phyloP scores from a whole-genome alignment of 192 early-diverging fungal genomes.

The Gamsiella multidivaricata region DNA sequence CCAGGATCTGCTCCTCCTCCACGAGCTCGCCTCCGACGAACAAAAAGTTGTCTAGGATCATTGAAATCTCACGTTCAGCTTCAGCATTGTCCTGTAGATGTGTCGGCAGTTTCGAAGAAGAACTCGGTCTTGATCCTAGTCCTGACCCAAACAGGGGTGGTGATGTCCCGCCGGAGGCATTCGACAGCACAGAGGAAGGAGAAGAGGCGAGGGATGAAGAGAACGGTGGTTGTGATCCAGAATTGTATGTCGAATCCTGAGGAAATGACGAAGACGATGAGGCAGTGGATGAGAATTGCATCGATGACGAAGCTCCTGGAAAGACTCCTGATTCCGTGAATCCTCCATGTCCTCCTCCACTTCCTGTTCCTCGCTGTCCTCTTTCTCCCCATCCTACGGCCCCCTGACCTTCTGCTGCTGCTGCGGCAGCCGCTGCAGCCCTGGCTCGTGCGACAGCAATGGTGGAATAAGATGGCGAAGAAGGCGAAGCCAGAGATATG shows the following conservation, averaged over 20 bases:
- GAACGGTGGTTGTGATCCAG: slow-evolving; percentile 6
- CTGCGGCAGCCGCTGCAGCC: slow-evolving; percentile 14
- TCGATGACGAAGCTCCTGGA: slow-evolving; percentile 16
- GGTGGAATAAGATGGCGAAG: slow-evolving; percentile 51
- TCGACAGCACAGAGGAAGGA: slow-evolving; percentile 27
- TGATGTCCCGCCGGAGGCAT: slow-evolving; percentile 8
- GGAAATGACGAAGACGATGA: neutral
- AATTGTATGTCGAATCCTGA: neutral
- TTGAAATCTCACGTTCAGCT: slow-evolving; percentile 55
- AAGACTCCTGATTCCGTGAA: slow-evolving; percentile 31
- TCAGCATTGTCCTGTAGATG: slow-evolving; percentile 48
- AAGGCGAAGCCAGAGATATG: slow-evolving; percentile 38
- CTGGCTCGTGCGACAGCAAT: slow-evolving; percentile 48
- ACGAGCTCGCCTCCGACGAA: slow-evolving; percentile 73
- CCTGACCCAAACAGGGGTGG: slow-evolving; percentile 12
- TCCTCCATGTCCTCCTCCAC: neutral
- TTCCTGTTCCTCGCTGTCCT: neutral
- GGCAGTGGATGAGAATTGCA: slow-evolving; percentile 11
- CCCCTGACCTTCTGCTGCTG: slow-evolving; percentile 21
- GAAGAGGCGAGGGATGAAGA: slow-evolving; percentile 19
- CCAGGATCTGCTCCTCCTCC: slow-evolving; percentile 65
- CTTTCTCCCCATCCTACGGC: neutral
- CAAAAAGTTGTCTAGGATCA: slow-evolving; percentile 68
- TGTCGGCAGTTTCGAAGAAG: slow-evolving; percentile 3
- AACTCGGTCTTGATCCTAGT: neutral